A percentile compares a stretch with the other conserved stretches of the same genome.
Conservation (phyloP, 2,329 filamentous ascomycete species). For the Neodidymelliopsis sp. region DNA sequence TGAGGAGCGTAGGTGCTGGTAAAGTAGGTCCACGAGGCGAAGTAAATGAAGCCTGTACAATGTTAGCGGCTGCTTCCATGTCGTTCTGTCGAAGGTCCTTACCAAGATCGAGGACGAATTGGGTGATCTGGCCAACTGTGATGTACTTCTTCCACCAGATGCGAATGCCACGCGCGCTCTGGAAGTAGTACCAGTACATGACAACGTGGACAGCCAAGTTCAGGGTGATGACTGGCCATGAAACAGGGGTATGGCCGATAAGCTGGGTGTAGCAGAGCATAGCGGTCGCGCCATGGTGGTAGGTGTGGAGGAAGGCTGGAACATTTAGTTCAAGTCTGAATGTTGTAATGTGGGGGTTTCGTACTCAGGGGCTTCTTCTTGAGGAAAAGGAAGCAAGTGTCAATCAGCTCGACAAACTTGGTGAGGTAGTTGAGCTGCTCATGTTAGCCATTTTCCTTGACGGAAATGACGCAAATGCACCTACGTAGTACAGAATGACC, state of each 20-base stretch:
- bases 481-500: conserved; percentile 95
- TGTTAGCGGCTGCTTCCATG: conserved; percentile 27
- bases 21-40: conserved; percentile 99
- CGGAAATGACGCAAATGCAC: conserved; percentile 48
- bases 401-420: conserved; percentile 94
- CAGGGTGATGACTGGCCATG: conserved; percentile 91
- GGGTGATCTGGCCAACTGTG: conserved; percentile 93
- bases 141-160: conserved; percentile 99
- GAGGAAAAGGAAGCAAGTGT: conserved; percentile 95
- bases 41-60: conserved; percentile 89
- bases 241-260: conserved; percentile 89
- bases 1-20: conserved; percentile 85
- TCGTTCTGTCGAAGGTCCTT: conserved; percentile 50
- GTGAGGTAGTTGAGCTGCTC: conserved; percentile 92
- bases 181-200: conserved; percentile 99
- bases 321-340: conserved; percentile 30
- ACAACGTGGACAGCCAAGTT: conserved; percentile 96
- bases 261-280: conserved; percentile 98
- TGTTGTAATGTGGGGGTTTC: conserved; percentile 28
- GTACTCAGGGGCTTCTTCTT: conserved; percentile 98
- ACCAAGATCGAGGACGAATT: conserved; percentile 97
- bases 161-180: conserved; percentile 90
- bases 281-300: conserved; percentile 96
- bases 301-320: conserved; percentile 91
- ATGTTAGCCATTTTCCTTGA: conserved; percentile 47